Percentiles rank a stretch among this genome's conserved stretches.
phyloP scores from a whole-genome alignment of 305 asterid genomes.

The Fraxinus latifolia region DNA sequence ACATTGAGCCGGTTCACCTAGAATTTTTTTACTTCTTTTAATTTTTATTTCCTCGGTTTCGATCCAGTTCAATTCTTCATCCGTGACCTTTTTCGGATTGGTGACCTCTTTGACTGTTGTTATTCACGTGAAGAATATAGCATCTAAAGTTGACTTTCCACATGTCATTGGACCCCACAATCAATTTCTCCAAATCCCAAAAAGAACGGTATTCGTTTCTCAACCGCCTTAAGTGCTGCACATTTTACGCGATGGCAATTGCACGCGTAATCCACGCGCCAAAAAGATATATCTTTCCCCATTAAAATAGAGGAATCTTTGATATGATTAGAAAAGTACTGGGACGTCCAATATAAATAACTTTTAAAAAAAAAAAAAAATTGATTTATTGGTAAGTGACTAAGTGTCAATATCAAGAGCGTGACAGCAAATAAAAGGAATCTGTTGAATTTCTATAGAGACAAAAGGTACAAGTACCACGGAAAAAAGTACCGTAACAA shows the following conservation, averaged over 20 bases:
- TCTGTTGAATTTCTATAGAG: background rate
- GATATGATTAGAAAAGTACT: background rate
- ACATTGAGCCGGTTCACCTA: background rate
- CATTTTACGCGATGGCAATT: background rate
- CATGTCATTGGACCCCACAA: background rate
- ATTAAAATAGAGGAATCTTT: background rate
- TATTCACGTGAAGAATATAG: background rate
- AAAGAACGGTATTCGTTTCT: background rate
- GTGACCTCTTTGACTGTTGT: background rate
- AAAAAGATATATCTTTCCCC: background rate
- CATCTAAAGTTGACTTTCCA: constrained; percentile 11
- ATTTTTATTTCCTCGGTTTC: background rate
- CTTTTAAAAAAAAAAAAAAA: background rate
- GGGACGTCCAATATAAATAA: background rate
- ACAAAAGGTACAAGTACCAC: background rate
- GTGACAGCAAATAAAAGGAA: background rate
- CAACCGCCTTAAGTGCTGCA: background rate
- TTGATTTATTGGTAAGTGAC: background rate
- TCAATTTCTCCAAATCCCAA: background rate
- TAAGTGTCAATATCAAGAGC: background rate
- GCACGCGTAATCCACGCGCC: background rate
- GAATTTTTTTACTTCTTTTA: too few relatives aligned
- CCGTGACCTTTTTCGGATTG: background rate
- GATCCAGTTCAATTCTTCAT: background rate
- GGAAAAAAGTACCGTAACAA: background rate